phyloP scores from a whole-genome alignment of 371 early-diverging fungal species.

The Mortierella sp. region DNA sequence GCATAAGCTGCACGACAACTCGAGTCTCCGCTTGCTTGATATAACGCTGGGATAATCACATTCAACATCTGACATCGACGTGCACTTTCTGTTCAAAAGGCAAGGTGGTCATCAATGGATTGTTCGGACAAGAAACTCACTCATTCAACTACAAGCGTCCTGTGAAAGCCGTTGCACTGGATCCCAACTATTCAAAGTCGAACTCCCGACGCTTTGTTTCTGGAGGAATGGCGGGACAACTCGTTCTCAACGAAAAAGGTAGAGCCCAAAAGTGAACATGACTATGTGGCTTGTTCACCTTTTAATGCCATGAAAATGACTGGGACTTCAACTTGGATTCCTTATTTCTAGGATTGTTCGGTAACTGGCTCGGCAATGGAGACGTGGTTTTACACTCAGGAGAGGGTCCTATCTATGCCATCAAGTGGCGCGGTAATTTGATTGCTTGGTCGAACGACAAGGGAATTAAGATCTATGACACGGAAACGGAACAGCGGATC shows the following conservation, averaged over 20 bases:
- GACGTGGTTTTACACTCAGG: slow-evolving; percentile 84
- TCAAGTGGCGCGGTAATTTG: slow-evolving; percentile 83
- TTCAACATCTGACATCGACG: background rate
- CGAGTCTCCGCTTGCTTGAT: too few relatives aligned
- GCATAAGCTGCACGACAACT: too few relatives aligned
- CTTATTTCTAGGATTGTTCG: slow-evolving; percentile 59
- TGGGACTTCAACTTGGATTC: background rate
- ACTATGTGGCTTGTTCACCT: too few relatives aligned
- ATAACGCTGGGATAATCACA: background rate
- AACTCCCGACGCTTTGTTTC: slow-evolving; percentile 82
- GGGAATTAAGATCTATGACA: slow-evolving; percentile 89
- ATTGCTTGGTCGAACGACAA: slow-evolving; percentile 96
- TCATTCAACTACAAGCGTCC: slow-evolving; percentile 86
- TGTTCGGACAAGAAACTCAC: slow-evolving; percentile 72
- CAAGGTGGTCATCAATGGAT: slow-evolving; percentile 77
- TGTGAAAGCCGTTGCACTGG: slow-evolving; percentile 88
- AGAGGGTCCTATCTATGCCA: slow-evolving; percentile 88
- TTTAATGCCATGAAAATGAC: too few relatives aligned
- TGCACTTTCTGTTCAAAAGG: slow-evolving; percentile 59
- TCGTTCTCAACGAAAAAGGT: slow-evolving; percentile 83
- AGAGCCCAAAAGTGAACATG: slow-evolving; percentile 8
- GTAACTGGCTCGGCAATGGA: slow-evolving; percentile 54
- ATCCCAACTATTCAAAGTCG: slow-evolving; percentile 83
- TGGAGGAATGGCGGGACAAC: slow-evolving; percentile 91
- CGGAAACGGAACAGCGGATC: slow-evolving; percentile 73